A percentile compares a stretch with the other conserved stretches of the same genome.
These are phyloP conservation scores for Neoscytalidium dimidiatum DNA, from an alignment of 2,329 filamentous ascomycete species.

Conservation along the genomic window DNA sequence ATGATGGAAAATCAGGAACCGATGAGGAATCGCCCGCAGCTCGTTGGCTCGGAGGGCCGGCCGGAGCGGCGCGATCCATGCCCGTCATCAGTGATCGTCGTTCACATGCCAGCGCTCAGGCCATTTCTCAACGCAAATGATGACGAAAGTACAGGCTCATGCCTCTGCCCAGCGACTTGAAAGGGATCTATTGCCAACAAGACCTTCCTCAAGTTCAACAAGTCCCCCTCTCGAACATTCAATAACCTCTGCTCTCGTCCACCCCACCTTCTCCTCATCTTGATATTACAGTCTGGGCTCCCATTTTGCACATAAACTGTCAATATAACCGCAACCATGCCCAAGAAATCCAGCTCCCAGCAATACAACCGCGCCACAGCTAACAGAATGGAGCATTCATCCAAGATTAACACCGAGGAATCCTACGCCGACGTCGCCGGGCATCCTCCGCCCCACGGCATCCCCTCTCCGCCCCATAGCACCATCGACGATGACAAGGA, in stretches of 20 bases:
- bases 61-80: slow-evolving; percentile 12
- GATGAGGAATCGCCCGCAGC: slow-evolving; percentile 4
- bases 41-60: neutral
- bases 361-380: neutral
- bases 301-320: neutral
- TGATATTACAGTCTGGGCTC: neutral
- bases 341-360: neutral
- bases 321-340: neutral
- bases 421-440: slow-evolving; percentile 14
- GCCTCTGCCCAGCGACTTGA: neutral
- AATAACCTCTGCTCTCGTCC: neutral
- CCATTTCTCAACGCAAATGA: neutral
- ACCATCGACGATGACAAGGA: slow-evolving; percentile 5
- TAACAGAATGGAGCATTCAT: neutral
- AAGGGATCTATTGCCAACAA: neutral
- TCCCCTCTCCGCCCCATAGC: slow-evolving; percentile 4
- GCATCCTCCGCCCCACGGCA: neutral
- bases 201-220: neutral
- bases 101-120: slow-evolving; percentile 12
- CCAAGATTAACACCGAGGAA: neutral
- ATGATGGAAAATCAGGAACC: neutral
- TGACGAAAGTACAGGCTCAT: neutral
- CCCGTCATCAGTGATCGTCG: slow-evolving; percentile 4
- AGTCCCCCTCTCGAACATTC: neutral
- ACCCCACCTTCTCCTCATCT: neutral